Conservation (phyloP, 257 asterid species). For the Gentiana macrophylla region DNA sequence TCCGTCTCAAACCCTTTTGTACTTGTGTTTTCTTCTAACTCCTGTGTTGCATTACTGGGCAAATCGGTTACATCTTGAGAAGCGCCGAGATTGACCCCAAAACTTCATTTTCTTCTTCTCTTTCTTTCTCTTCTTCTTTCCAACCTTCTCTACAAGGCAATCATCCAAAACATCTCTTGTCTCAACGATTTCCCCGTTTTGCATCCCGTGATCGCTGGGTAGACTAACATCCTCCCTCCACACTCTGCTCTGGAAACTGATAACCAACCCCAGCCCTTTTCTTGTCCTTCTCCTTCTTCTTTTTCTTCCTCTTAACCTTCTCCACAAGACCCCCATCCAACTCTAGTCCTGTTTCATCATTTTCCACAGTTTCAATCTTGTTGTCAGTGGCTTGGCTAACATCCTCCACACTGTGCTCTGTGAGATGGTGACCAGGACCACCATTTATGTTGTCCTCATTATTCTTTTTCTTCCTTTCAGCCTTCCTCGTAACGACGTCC, state of each 20-base stretch:
- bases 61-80: not conserved
- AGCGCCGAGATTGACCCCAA: not conserved
- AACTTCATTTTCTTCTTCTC: not conserved
- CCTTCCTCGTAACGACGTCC: constrained; percentile 1
- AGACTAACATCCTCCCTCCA: not conserved
- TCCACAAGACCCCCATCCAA: constrained; percentile 2
- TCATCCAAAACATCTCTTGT: not conserved
- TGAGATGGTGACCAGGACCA: not conserved
- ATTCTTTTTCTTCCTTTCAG: constrained; percentile 3
- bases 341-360: not conserved
- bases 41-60: not conserved
- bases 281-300: constrained; percentile 9
- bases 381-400: not conserved
- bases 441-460: not conserved
- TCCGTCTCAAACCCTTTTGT: not conserved
- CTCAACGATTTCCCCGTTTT: not conserved
- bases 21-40: not conserved
- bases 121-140: constrained; percentile 7
- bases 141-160: not conserved
- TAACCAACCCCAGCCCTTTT: not conserved
- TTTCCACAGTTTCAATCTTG: not conserved
- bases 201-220: not conserved
- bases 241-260: not conserved
- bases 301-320: not conserved
- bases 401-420: not conserved